Base-by-base conservation (phyloP, 768 basidiomycete genomes). In the Auricularia cornea region DNA sequence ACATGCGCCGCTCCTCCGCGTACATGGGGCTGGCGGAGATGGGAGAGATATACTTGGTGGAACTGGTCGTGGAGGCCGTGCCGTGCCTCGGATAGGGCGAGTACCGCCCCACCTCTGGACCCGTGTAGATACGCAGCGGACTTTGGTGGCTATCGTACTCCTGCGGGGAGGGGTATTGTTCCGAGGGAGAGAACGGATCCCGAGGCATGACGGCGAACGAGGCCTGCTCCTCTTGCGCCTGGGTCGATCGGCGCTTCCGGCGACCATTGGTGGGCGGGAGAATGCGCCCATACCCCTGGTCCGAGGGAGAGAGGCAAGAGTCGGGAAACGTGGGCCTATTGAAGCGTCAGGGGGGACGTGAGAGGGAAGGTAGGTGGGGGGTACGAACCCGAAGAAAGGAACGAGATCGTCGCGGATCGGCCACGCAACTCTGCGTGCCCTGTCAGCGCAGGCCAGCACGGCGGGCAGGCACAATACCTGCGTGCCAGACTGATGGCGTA, bases 211-310 rank as follows among this genome's bases (percentile, higher is more conserved):
- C 16, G 26, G 54, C 26, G 28, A 30, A 48, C 44, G 23, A 48
- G 23, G 44, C 23, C 26, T 14, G 28, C 16, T 57, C 30, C 26
- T 57, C 54, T 31, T 26, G 54, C 28, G 54, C 8, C 26, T 57
- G 54, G 54, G 30, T 14, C 26, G 56, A 33, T 31, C 64, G 41
- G 38, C 66, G 63, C 44, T 68, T 63, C 18, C 67, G 63, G 6
- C 63, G 52, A 10, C 62, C 56, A 28, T 62, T 79, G 52, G 86
- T 78, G 20, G 62, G 62, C 1, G 62, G 62, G 20, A 92, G 84
- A 57, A 94, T 86, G 71, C 93, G 91, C 28, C 92, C 92, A 72
- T 87, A 94, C 8, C 92, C 92, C 35, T 90, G 84, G 66, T 92
- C 89, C 72, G 91, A 90, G 60, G 92, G 92, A 1, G 90, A 84